phyloP scores from a whole-genome alignment of 805 yeast species.

The Jamesozyma hellenica region DNA sequence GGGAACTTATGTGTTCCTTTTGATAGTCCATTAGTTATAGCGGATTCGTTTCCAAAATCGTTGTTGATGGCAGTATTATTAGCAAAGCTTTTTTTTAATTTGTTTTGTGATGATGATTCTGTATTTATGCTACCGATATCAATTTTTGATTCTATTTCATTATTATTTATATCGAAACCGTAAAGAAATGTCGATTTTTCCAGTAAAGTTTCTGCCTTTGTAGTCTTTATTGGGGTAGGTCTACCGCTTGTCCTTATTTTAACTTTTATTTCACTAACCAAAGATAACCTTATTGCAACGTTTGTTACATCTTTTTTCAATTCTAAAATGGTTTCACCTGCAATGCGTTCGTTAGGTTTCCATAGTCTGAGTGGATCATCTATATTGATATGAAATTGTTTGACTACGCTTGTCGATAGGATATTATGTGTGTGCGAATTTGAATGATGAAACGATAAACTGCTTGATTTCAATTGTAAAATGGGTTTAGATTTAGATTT shows the following conservation, averaged over 20 bases:
- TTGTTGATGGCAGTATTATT: not conserved
- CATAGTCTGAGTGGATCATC: conserved; percentile 68
- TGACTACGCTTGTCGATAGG: conserved; percentile 1
- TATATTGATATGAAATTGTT: conserved; percentile 38
- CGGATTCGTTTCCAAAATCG: not conserved
- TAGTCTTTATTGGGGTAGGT: conserved; percentile 40
- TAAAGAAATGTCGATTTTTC: conserved; percentile 50
- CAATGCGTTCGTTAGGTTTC: conserved; percentile 70
- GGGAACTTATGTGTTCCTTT: conserved; percentile 86
- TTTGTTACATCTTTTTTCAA: conserved; percentile 47
- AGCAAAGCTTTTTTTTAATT: too few species aligned
- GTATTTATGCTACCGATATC: not conserved
- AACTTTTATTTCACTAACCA: conserved; percentile 48
- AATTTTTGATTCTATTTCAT: conserved; percentile 6
- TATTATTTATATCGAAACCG: conserved; percentile 31
- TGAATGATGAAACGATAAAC: not conserved
- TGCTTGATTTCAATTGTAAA: too few species aligned
- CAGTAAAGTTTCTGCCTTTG: conserved; percentile 43
- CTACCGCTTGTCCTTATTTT: conserved; percentile 34
- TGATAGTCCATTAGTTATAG: conserved; percentile 38
- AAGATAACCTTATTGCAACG: conserved; percentile 38
- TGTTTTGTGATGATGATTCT: not conserved
- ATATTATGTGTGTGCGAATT: not conserved
- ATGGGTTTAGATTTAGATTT: not conserved
- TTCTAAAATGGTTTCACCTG: conserved; percentile 52